Conservation (phyloP, 2,329 filamentous ascomycete genomes). For the Diaporthe helianthi region DNA sequence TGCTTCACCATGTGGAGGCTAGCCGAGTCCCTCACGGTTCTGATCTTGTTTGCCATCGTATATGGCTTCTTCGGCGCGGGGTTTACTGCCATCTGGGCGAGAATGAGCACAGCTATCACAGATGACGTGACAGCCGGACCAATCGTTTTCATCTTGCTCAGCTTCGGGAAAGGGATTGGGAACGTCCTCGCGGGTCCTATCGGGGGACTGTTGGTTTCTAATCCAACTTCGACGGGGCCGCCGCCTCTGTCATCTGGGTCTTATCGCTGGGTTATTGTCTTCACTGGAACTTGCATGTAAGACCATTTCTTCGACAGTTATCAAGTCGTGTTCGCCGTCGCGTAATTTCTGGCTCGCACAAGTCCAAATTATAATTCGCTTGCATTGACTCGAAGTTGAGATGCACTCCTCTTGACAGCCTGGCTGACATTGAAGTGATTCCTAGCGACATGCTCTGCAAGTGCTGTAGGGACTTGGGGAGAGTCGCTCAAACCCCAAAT, state of each 20-base stretch:
- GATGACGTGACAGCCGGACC: conserved; percentile 4
- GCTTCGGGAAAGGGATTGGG: background rate
- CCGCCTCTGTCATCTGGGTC: background rate
- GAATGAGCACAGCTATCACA: conserved; percentile 11
- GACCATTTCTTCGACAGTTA: too few species aligned
- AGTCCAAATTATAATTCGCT: too few species aligned
- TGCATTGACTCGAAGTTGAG: background rate
- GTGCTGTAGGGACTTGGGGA: too few species aligned
- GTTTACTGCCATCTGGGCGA: conserved; percentile 37
- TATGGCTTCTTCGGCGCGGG: conserved; percentile 65
- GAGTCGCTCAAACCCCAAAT: background rate
- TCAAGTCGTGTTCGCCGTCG: too few species aligned
- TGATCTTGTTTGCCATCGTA: conserved; percentile 58
- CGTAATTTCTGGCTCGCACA: background rate
- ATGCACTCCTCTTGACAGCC: background rate
- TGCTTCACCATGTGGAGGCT: conserved; percentile 57
- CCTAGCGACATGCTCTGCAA: background rate
- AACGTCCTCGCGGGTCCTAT: conserved; percentile 5
- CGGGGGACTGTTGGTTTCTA: background rate
- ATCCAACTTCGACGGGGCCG: background rate
- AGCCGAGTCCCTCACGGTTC: conserved; percentile 49
- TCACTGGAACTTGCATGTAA: conserved; percentile 8
- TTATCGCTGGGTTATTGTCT: background rate
- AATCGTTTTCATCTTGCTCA: conserved; percentile 3
- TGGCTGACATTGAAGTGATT: background rate